A percentile compares a stretch with the other conserved stretches of the same genome.
phyloP scores from a whole-genome alignment of 139 green algal genomes.

The Protoeuglena noctilucae region DNA sequence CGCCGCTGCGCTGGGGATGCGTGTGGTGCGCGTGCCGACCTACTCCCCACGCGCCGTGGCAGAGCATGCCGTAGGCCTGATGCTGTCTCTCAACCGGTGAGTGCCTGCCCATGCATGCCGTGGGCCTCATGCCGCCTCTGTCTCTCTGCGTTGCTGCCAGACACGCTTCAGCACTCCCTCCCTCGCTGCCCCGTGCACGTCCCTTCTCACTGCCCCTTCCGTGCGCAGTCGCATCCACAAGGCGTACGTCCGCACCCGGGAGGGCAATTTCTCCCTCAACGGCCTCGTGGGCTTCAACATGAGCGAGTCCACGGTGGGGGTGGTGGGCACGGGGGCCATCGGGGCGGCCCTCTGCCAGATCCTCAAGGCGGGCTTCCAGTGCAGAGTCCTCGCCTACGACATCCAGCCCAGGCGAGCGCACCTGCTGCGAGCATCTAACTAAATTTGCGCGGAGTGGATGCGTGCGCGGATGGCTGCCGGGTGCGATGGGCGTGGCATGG shows the following conservation, averaged over 20 bases:
- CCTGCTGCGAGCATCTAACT: no score
- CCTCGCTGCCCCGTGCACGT: no score
- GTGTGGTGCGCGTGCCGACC: slow-evolving; percentile 45
- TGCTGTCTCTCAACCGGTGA: slow-evolving; percentile 44
- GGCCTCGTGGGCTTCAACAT: slow-evolving; percentile 63
- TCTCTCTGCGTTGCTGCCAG: no score
- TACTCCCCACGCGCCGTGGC: slow-evolving; percentile 54
- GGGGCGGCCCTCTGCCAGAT: slow-evolving; percentile 29
- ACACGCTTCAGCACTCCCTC: no score
- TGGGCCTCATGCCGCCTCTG: no score
- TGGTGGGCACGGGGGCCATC: slow-evolving; percentile 71
- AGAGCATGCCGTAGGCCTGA: slow-evolving; percentile 52
- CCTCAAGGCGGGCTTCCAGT: slow-evolving; percentile 41
- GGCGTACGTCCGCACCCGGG: slow-evolving; percentile 22
- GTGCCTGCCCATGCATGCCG: no score
- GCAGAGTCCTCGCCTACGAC: slow-evolving; percentile 41
- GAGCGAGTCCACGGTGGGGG: slow-evolving; percentile 39
- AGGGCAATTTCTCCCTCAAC: slow-evolving; percentile 53
- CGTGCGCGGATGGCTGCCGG: no score
- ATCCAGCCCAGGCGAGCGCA: slow-evolving; percentile 23
- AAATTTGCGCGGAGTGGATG: no score
- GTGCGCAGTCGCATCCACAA: slow-evolving; percentile 32
- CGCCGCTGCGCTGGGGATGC: slow-evolving; percentile 5
- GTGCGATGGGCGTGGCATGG: no score
- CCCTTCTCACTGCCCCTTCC: no score